Percentiles rank a stretch among this genome's conserved stretches.
These are phyloP conservation scores for Neurospora sp. DNA, from an alignment of 495 filamentous ascomycete genomes.

Conservation along the genomic window DNA sequence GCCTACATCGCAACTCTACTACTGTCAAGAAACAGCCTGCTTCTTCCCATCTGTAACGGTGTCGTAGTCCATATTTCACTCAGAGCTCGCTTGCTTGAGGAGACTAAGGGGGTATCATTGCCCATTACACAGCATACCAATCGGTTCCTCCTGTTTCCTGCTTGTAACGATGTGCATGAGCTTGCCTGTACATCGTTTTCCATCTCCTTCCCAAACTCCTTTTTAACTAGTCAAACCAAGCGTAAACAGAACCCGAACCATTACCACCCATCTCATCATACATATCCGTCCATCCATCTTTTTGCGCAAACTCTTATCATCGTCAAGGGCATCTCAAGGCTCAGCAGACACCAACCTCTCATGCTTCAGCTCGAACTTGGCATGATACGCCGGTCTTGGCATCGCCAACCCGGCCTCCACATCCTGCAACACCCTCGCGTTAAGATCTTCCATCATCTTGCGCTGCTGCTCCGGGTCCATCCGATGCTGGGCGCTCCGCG, in stretches of 20 bases:
- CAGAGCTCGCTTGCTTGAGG: neutral
- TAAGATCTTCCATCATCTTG: slow-evolving; percentile 21
- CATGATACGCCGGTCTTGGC: slow-evolving; percentile 26
- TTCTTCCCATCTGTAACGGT: neutral
- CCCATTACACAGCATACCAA: neutral
- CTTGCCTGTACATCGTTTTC: neutral
- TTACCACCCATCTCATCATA: neutral
- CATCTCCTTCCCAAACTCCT: neutral
- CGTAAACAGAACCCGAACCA: neutral
- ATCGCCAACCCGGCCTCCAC: slow-evolving; percentile 33
- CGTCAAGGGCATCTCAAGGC: neutral
- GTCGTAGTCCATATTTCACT: neutral
- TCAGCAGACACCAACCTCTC: slow-evolving; percentile 6
- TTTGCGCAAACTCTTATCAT: neutral
- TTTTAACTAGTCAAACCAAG: neutral
- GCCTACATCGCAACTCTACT: neutral
- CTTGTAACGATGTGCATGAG: neutral
- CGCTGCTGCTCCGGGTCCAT: slow-evolving; percentile 18
- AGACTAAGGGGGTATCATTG: neutral
- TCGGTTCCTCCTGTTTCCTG: neutral
- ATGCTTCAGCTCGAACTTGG: slow-evolving; percentile 9
- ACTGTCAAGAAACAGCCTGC: neutral
- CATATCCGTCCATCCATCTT: neutral
- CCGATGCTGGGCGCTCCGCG: slow-evolving; percentile 7
- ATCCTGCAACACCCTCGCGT: slow-evolving; percentile 29